Conservation (phyloP, 140 eudicot species). For the Anethum foeniculum region DNA sequence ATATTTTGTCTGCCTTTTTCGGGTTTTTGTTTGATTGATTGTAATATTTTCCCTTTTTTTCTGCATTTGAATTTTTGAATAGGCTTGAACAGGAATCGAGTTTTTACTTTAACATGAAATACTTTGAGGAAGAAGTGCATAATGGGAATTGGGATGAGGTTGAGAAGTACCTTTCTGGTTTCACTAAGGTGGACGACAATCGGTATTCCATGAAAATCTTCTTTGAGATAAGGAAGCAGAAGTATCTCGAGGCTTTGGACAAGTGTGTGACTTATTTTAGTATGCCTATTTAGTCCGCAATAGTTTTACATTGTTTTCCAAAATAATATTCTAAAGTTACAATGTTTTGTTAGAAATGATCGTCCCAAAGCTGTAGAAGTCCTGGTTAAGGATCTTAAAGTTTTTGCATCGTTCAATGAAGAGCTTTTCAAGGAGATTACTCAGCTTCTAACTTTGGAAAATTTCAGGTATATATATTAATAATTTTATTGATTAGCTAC, state of each 20-base stretch:
- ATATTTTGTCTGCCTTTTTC: neutral
- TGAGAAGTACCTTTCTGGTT: constrained; percentile 83
- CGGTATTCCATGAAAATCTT: constrained; percentile 92
- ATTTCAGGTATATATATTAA: constrained; percentile 53
- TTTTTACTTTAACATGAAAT: constrained; percentile 91
- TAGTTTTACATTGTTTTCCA: neutral
- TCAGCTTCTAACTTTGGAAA: constrained; percentile 73
- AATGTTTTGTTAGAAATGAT: constrained; percentile 53
- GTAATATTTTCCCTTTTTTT: neutral
- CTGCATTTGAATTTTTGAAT: neutral
- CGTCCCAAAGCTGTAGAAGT: constrained; percentile 80
- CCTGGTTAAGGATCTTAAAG: constrained; percentile 90
- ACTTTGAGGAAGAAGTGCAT: constrained; percentile 90
- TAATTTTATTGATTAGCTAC: neutral
- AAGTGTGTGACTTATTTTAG: constrained; percentile 36
- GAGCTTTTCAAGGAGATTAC: constrained; percentile 92
- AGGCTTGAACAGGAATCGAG: constrained; percentile 98
- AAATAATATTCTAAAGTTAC: constrained; percentile 1
- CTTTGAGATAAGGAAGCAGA: constrained; percentile 88
- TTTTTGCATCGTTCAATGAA: constrained; percentile 85
- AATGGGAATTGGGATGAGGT: constrained; percentile 96
- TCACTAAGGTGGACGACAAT: constrained; percentile 89
- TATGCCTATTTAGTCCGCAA: neutral
- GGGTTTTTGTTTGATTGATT: neutral
- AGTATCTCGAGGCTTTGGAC: constrained; percentile 93